Conservation (phyloP, 805 yeast genomes). For the Wickerhamomyces ciferrii region DNA sequence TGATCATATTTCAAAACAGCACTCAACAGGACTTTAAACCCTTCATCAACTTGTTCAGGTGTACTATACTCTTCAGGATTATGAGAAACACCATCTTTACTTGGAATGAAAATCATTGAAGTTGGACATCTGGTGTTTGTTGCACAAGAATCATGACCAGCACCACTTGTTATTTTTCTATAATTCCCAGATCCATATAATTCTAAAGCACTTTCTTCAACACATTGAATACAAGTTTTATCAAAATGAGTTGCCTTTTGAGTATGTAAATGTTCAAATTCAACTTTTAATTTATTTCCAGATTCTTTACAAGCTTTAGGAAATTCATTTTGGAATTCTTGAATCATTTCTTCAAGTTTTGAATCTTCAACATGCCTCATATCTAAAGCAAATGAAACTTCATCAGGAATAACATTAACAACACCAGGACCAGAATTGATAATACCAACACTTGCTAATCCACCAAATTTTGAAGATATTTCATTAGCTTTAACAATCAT, state of each 20-base stretch:
- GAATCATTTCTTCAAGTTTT: slow-evolving; percentile 28
- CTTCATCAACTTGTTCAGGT: slow-evolving; percentile 60
- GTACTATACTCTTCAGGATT: slow-evolving; percentile 61
- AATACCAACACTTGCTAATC: slow-evolving; percentile 56
- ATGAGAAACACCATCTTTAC: slow-evolving; percentile 61
- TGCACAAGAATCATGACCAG: slow-evolving; percentile 70
- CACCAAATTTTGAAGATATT: slow-evolving; percentile 44
- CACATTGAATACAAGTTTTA: slow-evolving; percentile 43
- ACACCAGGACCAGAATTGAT: slow-evolving; percentile 53
- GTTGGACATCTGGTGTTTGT: slow-evolving; percentile 56
- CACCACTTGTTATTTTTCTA: slow-evolving; percentile 55
- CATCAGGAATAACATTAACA: slow-evolving; percentile 64
- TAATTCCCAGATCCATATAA: slow-evolving; percentile 39
- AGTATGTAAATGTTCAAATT: slow-evolving; percentile 38
- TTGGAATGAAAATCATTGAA: slow-evolving; percentile 70
- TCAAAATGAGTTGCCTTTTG: slow-evolving; percentile 57
- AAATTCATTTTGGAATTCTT: slow-evolving; percentile 33
- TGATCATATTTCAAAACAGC: slow-evolving; percentile 38
- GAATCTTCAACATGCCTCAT: slow-evolving; percentile 50
- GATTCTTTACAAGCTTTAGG: slow-evolving; percentile 27
- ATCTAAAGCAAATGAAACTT: slow-evolving; percentile 56
- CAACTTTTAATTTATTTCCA: slow-evolving; percentile 29
- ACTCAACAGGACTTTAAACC: slow-evolving; percentile 51
- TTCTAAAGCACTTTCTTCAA: slow-evolving; percentile 45
- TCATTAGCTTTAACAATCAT: slow-evolving; percentile 53